phyloP scores from a whole-genome alignment of 2,329 filamentous ascomycete genomes.

The Xylaria sp. region DNA sequence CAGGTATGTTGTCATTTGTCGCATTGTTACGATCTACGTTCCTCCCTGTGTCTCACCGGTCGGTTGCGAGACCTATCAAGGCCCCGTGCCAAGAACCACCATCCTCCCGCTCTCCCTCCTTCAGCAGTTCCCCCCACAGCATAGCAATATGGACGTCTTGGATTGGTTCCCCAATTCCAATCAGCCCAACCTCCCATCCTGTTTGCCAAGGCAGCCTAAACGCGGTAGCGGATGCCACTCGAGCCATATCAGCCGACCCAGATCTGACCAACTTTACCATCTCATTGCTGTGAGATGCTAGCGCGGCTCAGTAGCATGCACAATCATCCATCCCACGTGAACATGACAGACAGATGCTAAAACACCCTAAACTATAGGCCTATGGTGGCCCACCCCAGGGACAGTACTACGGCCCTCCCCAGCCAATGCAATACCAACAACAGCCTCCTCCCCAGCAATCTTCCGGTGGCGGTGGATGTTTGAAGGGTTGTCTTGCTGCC shows the following conservation, averaged over 20 bases:
- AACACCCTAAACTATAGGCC: constrained; percentile 36
- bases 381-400: constrained; percentile 48
- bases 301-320: neutral
- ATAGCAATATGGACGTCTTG: neutral
- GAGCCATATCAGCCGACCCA: too few species aligned
- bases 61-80: constrained; percentile 15
- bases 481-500: constrained; percentile 53
- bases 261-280: neutral
- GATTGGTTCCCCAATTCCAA: neutral
- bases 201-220: constrained; percentile 1
- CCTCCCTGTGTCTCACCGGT: constrained; percentile 5
- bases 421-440: constrained; percentile 54
- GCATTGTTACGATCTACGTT: neutral
- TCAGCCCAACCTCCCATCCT: neutral
- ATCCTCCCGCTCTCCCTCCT: neutral
- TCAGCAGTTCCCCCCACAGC: constrained; percentile 7
- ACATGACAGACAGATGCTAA: constrained; percentile 1
- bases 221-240: neutral
- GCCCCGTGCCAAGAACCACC: constrained; percentile 13
- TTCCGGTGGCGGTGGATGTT: constrained; percentile 47
- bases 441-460: constrained; percentile 45
- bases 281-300: neutral
- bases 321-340: neutral
- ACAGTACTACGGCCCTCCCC: constrained; percentile 48
- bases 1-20: constrained; percentile 43